phyloP scores from a whole-genome alignment of 257 asterid genomes.

The Lycium barbarum region DNA sequence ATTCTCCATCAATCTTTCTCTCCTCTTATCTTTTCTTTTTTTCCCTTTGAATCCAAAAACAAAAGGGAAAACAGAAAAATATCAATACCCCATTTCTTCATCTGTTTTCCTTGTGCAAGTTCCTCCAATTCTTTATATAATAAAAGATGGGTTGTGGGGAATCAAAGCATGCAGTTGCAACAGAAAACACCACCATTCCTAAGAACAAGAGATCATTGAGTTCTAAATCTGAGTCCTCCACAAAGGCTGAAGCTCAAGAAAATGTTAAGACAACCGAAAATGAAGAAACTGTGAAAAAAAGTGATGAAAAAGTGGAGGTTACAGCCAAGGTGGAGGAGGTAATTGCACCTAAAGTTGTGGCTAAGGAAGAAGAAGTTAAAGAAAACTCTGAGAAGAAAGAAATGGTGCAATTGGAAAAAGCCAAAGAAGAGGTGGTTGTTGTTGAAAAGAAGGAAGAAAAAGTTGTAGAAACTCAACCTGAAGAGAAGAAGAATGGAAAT shows the following conservation, averaged over 20 bases:
- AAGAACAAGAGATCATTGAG: constrained; percentile 50
- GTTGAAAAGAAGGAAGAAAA: constrained; percentile 12
- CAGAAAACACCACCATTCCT: constrained; percentile 56
- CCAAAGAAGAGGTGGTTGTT: background rate
- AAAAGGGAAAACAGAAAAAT: constrained; percentile 29
- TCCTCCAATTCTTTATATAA: background rate
- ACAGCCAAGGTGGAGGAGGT: constrained; percentile 27
- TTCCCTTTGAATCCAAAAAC: constrained; percentile 28
- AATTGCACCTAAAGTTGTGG: background rate
- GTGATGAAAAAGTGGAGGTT: constrained; percentile 26
- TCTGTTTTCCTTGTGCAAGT: background rate
- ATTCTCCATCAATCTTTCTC: constrained; percentile 42
- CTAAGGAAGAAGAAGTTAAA: background rate
- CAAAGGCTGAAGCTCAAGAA: constrained; percentile 30
- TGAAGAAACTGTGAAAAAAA: constrained; percentile 30
- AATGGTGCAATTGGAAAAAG: background rate
- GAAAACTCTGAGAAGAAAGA: background rate
- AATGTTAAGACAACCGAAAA: constrained; percentile 29
- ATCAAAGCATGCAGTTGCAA: constrained; percentile 87
- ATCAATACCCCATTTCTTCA: background rate
- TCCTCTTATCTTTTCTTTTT: constrained; percentile 26
- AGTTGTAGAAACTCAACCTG: constrained; percentile 30
- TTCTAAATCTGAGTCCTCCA: constrained; percentile 34
- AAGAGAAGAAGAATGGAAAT: constrained; percentile 30
- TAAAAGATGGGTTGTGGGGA: constrained; percentile 77